Evolutionary conservation across 169 alveolate genomes (phyloP).

Genomic region (Babesia bigemina): DNA sequence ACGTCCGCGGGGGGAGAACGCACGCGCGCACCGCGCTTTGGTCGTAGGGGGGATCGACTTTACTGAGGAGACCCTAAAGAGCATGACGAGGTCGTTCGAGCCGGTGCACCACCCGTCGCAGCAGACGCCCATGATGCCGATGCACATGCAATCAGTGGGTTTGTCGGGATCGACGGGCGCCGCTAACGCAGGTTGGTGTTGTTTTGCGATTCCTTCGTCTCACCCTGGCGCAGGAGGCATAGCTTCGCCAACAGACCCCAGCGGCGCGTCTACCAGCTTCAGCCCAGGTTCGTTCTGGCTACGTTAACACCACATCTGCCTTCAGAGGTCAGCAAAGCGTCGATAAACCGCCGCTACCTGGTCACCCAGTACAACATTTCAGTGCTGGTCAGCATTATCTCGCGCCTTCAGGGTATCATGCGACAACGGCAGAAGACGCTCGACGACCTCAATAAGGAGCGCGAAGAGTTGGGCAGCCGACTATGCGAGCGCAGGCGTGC

Average conservation of each 20-base stretch:
- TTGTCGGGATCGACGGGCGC: not conserved
- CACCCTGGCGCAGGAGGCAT: slow-evolving; percentile 1
- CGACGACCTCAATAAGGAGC: slow-evolving; percentile 7
- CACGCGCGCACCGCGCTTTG: slow-evolving; percentile 43
- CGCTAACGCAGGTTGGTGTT: not conserved
- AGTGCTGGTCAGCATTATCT: slow-evolving; percentile 7
- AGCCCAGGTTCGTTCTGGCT: not conserved
- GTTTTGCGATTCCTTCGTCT: not conserved
- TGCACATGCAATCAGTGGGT: not conserved
- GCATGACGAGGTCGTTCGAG: slow-evolving; percentile 35
- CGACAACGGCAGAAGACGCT: slow-evolving; percentile 10
- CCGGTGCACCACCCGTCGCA: slow-evolving; percentile 10
- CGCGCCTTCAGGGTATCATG: slow-evolving; percentile 13
- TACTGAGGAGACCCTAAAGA: slow-evolving; percentile 66
- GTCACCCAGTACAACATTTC: slow-evolving; percentile 18
- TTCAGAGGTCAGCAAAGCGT: not conserved
- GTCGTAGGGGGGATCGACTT: slow-evolving; percentile 69
- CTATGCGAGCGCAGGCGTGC: slow-evolving; percentile 1
- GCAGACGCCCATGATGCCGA: slow-evolving; percentile 1
- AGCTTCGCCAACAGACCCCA: slow-evolving; percentile 9
- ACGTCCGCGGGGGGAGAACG: slow-evolving; percentile 11
- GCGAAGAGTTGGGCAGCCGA: slow-evolving; percentile 3
- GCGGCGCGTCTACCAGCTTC: not conserved
- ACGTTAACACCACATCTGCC: not conserved
- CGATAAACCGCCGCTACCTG: slow-evolving; percentile 20